A percentile compares a stretch with the other conserved stretches of the same genome.
Evolutionary conservation across 1,284 basidiomycete genomes (phyloP).

Genomic region (Cutaneotrichosporon sp.): DNA sequence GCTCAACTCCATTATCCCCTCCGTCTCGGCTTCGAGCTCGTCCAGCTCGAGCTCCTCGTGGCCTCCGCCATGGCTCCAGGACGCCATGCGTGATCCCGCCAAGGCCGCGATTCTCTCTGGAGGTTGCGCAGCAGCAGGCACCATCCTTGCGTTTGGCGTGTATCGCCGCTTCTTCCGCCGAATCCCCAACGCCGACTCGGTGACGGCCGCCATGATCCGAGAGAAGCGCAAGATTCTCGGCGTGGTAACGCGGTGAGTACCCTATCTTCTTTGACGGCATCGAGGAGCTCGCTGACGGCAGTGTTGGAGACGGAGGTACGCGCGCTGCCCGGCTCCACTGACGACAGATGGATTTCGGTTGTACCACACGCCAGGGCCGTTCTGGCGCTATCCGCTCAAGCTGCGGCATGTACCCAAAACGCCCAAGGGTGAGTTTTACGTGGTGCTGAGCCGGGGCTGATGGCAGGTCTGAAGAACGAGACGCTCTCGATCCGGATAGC

Average conservation of each 20-base stretch:
- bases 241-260: conserved; percentile 62
- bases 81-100: conserved; percentile 26
- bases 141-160: conserved; percentile 47
- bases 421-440: conserved; percentile 54
- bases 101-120: conserved; percentile 35
- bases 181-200: conserved; percentile 59
- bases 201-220: conserved; percentile 58
- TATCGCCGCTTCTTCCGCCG: conserved; percentile 54
- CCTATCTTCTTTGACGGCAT: neutral
- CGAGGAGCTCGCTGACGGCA: conserved; percentile 33
- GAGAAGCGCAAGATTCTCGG: conserved; percentile 63
- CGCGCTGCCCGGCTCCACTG: neutral
- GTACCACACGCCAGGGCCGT: conserved; percentile 73
- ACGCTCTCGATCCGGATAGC: conserved; percentile 79
- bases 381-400: conserved; percentile 67
- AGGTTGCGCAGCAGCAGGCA: conserved; percentile 42
- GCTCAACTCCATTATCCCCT: neutral
- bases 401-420: conserved; percentile 59
- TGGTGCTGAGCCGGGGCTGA: neutral
- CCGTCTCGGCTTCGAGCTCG: too few species aligned
- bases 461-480: conserved; percentile 63
- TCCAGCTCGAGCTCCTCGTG: neutral
- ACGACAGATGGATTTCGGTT: conserved; percentile 55
- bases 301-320: conserved; percentile 65
- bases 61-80: neutral